Conservation (phyloP, 106 monocot species). For the Allium sativum region DNA sequence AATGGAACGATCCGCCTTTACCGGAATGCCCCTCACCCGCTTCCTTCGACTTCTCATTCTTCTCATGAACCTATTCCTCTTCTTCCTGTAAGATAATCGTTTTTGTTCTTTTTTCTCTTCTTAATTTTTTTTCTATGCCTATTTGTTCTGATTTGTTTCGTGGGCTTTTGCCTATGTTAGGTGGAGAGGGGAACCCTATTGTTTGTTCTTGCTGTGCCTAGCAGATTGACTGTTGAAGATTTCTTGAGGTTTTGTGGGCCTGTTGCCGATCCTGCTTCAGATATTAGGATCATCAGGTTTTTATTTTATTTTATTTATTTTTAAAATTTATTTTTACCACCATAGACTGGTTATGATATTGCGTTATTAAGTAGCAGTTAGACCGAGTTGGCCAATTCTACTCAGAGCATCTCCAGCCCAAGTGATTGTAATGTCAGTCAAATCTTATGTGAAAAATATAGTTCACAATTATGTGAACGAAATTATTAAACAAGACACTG, state of each 20-base stretch:
- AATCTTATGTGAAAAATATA: too few relatives aligned
- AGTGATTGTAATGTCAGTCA: too few relatives aligned
- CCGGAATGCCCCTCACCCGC: constrained; percentile 16
- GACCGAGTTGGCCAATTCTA: not conserved
- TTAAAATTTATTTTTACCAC: not conserved
- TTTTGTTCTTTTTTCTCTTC: not conserved
- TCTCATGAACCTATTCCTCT: constrained; percentile 28
- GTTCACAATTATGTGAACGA: too few relatives aligned
- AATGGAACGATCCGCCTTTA: constrained; percentile 61
- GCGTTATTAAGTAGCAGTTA: not conserved
- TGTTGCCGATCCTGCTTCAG: constrained; percentile 26
- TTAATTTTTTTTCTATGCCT: not conserved
- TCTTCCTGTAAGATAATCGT: constrained; percentile 28
- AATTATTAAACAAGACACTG: too few relatives aligned
- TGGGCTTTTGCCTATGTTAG: constrained; percentile 14
- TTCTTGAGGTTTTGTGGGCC: constrained; percentile 61
- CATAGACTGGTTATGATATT: not conserved
- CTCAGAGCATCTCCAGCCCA: too few relatives aligned
- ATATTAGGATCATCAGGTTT: constrained; percentile 59
- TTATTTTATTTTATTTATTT: not conserved
- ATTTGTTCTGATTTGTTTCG: not conserved
- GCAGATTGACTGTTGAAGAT: constrained; percentile 47
- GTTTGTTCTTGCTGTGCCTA: constrained; percentile 59
- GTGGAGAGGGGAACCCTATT: constrained; percentile 44
- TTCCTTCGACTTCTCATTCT: constrained; percentile 20